Evolutionary conservation across 768 basidiomycete species (phyloP), one percentile per base, ranked within the genome.

Genomic region (Coprinopsis sp.): DNA sequence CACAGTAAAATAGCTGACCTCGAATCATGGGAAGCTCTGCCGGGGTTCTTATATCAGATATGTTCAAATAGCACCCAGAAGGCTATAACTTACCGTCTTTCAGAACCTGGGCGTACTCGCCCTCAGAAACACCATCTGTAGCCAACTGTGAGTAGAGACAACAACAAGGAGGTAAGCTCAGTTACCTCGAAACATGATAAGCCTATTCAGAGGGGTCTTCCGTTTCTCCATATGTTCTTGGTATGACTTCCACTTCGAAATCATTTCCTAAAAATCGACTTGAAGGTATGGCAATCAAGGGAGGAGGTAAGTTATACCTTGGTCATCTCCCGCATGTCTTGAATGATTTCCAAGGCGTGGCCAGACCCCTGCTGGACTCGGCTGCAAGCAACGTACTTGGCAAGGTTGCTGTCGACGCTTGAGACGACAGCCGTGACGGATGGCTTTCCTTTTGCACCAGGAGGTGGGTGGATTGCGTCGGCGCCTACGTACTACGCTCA

Each of bases 401-500:
- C 84, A 1, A 76, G 78, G 46, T 82, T 78, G 0, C 78, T 78
- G 59, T 92, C 90, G 23, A 92, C 80, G 51, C 83, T 91, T 24
- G 77, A 87, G 14, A 91, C 89, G 5, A 92, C 68, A 5, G 87
- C 73, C 0, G 89, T 85, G 60, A 87, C 91, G 0, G 89, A 91
- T 1, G 90, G 90, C 3, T 82, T 77, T 14, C 81, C 86, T n/a
- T 76, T 77, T 0, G 86, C 77, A 7, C 87, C 87, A 16, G 90
- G 87, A 6, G 87, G 76, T 7, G 90, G 88, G 55, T 91, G 88
- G 31, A 88, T 87, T 23, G 87, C 87, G 60, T 91, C 87, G 14
- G 88, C 88, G 51, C 86, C 83, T 86, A 46, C 10, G 51, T n/a
- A n/a, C n/a, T n/a, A n/a, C n/a, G n/a, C n/a, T n/a, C n/a, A n/a